Percentiles rank a stretch among this genome's conserved stretches.
Conservation (phyloP, 768 basidiomycete genomes). For the Termitomyces sp. region DNA sequence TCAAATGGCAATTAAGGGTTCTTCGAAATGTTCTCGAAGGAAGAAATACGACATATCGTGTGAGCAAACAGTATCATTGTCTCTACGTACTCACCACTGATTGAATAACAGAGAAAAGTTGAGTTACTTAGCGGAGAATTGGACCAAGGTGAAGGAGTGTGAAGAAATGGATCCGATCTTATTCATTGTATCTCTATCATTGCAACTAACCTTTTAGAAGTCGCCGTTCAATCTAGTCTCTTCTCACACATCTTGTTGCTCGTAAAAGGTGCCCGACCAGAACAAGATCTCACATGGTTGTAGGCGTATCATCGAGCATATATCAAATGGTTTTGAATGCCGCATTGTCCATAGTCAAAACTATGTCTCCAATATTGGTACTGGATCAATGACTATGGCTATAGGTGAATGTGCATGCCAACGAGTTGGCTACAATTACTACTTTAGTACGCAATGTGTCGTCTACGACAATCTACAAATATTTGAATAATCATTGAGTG, state of each 20-base stretch:
- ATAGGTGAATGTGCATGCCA: neutral
- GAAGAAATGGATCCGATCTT: slow-evolving; percentile 13
- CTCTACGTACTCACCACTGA: slow-evolving; percentile 1
- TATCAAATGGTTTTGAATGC: slow-evolving; percentile 23
- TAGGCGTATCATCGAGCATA: slow-evolving; percentile 80
- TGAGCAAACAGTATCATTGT: slow-evolving; percentile 24
- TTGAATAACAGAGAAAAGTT: slow-evolving; percentile 46
- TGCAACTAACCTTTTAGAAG: slow-evolving; percentile 12
- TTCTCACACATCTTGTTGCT: slow-evolving; percentile 33
- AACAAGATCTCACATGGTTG: slow-evolving; percentile 48
- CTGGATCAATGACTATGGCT: neutral
- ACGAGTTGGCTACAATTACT: slow-evolving; percentile 1
- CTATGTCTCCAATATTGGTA: neutral
- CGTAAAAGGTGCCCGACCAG: slow-evolving; percentile 74
- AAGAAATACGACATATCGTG: slow-evolving; percentile 58
- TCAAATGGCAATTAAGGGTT: slow-evolving; percentile 67
- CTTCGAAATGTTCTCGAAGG: slow-evolving; percentile 63
- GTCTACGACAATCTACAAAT: neutral
- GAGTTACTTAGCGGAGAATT: slow-evolving; percentile 55
- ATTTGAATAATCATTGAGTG: neutral
- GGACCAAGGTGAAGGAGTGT: slow-evolving; percentile 56
- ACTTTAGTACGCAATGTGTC: neutral
- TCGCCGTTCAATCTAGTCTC: neutral
- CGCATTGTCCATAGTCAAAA: neutral
- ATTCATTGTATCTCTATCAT: slow-evolving; percentile 2